Percentiles rank a stretch among this genome's conserved stretches.
Evolutionary conservation across 2,329 filamentous ascomycete species (phyloP).

Genomic region (Ascochyta pisi): DNA sequence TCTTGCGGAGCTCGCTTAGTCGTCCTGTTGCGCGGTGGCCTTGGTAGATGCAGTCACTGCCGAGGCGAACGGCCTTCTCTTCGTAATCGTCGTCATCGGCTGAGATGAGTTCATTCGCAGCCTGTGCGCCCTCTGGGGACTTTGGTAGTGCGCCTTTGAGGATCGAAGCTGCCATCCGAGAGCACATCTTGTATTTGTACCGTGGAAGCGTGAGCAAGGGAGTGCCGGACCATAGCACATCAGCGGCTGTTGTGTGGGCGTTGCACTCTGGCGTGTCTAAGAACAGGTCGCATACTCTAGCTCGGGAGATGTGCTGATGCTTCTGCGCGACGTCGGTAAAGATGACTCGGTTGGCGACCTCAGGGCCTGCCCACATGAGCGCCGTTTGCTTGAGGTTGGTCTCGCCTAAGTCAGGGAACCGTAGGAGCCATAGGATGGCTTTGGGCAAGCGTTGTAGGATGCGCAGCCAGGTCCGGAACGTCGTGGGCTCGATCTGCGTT

Average conservation of each 20-base stretch:
- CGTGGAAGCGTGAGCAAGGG: conserved; percentile 88
- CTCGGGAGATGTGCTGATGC: conserved; percentile 88
- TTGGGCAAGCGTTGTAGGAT: conserved; percentile 87
- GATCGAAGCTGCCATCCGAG: conserved; percentile 95
- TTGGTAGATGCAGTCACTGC: conserved; percentile 40
- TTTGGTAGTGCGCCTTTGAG: conserved; percentile 86
- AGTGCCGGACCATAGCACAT: conserved; percentile 95
- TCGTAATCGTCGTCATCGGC: conserved; percentile 84
- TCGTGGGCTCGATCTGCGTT: conserved; percentile 88
- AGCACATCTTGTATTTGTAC: conserved; percentile 99
- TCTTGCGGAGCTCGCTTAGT: conserved; percentile 76
- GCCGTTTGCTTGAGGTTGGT: conserved; percentile 83
- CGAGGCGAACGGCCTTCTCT: conserved; percentile 56
- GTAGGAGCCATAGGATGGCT: conserved; percentile 91
- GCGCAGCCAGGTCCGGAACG: conserved; percentile 92
- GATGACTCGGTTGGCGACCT: conserved; percentile 84
- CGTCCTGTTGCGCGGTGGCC: conserved; percentile 61
- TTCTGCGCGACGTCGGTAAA: conserved; percentile 98
- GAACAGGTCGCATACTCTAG: conserved; percentile 91
- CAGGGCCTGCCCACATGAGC: conserved; percentile 79
- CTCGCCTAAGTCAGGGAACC: conserved; percentile 93
- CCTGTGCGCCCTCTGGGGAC: conserved; percentile 68
- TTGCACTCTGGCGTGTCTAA: conserved; percentile 98
- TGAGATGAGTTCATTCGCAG: conserved; percentile 78
- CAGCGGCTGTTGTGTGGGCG: conserved; percentile 94